Evolutionary conservation across 2,329 filamentous ascomycete species (phyloP).

Genomic region (Calonectria montana): DNA sequence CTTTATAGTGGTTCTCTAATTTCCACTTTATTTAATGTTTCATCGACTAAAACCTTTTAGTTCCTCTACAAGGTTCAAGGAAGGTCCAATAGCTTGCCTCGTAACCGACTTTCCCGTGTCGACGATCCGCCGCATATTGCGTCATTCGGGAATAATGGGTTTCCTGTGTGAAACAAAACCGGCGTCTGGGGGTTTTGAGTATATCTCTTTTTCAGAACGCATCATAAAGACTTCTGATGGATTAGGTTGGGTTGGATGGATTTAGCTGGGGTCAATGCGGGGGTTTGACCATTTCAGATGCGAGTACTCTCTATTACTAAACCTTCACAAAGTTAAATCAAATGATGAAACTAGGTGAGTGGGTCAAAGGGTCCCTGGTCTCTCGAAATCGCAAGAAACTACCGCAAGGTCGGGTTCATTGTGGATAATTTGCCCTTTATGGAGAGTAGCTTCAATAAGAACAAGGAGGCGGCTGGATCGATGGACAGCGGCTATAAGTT

Average conservation of each 20-base stretch:
- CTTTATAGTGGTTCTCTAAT: too few species aligned
- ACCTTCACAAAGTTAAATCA: neutral
- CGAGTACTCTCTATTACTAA: neutral
- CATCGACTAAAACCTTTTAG: too few species aligned
- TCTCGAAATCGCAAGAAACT: neutral
- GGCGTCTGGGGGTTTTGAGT: neutral
- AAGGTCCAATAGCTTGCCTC: neutral
- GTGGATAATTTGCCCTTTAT: neutral
- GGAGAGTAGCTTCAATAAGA: neutral
- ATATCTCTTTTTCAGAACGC: neutral
- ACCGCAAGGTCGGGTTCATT: neutral
- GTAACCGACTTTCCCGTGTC: neutral
- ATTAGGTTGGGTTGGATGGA: neutral
- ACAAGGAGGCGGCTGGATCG: neutral
- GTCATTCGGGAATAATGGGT: neutral
- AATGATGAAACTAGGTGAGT: neutral
- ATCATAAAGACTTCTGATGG: neutral
- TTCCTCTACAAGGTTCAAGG: neutral
- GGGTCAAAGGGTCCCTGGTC: neutral
- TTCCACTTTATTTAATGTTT: too few species aligned
- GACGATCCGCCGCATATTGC: neutral
- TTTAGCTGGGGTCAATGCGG: neutral
- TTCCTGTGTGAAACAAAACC: neutral
- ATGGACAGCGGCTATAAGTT: neutral
- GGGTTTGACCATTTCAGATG: neutral